Evolutionary conservation across 169 alveolate species (phyloP).

Genomic region (Eimeria mitis): DNA sequence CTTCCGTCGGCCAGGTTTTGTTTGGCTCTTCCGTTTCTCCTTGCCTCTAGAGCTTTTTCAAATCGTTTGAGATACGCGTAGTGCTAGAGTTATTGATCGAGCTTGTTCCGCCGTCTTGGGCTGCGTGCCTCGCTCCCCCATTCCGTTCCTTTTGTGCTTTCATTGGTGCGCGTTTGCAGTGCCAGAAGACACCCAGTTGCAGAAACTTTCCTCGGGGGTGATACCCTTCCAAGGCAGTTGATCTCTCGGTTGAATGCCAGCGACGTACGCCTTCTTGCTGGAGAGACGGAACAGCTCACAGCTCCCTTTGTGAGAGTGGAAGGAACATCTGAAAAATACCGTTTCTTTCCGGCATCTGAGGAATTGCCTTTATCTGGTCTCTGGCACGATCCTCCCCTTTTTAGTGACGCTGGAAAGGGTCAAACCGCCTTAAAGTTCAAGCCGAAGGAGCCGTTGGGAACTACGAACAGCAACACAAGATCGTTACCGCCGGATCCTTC

Average conservation of each 20-base stretch:
- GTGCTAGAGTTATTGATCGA: too few relatives aligned
- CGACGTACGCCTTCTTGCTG: conserved; percentile 70
- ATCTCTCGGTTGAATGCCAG: conserved; percentile 41
- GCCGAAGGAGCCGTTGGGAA: conserved; percentile 5
- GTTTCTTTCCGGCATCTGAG: conserved; percentile 17
- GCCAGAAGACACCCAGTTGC: conserved; percentile 35
- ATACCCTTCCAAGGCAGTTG: conserved; percentile 55
- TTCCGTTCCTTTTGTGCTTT: background rate
- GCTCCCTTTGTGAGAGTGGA: conserved; percentile 45
- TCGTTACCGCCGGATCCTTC: conserved; percentile 57
- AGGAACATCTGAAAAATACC: conserved; percentile 68
- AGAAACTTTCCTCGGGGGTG: conserved; percentile 45
- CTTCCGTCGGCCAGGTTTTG: background rate
- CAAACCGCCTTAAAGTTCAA: conserved; percentile 34
- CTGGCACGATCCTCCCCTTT: conserved; percentile 55
- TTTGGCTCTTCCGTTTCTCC: background rate
- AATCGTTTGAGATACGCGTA: too few relatives aligned
- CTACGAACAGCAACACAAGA: background rate
- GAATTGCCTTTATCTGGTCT: conserved; percentile 69
- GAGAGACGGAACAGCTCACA: conserved; percentile 70
- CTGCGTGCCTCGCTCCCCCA: too few relatives aligned
- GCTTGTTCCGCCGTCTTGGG: too few relatives aligned
- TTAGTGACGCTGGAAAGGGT: conserved; percentile 61
- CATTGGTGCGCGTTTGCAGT: background rate
- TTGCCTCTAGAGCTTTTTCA: too few relatives aligned